Percentiles rank a stretch among this genome's conserved stretches.
Evolutionary conservation across 2,329 filamentous ascomycete genomes (phyloP).

Genomic region (Paecilomyces variotii): DNA sequence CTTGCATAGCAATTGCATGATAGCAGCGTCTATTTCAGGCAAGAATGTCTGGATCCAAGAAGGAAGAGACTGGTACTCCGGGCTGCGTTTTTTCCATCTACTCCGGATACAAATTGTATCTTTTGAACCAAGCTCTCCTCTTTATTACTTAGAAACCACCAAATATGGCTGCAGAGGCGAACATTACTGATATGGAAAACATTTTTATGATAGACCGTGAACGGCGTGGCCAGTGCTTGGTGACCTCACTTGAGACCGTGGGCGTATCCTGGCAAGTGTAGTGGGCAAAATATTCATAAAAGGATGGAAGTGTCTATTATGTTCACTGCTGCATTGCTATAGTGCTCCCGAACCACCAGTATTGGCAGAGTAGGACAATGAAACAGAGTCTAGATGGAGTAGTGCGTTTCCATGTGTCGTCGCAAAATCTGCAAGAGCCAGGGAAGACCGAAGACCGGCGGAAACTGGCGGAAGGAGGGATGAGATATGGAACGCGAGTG

Average conservation of each 20-base stretch:
- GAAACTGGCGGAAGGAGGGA: neutral
- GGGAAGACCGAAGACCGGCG: neutral
- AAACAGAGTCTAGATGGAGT: neutral
- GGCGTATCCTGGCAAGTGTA: neutral
- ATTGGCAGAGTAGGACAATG: neutral
- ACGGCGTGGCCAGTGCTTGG: neutral
- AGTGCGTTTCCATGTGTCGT: neutral
- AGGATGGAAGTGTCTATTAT: neutral
- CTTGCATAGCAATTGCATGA: too few relatives aligned
- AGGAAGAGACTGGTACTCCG: too few relatives aligned
- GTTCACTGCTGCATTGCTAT: neutral
- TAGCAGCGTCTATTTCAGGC: too few relatives aligned
- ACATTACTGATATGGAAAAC: neutral
- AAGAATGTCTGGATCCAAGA: too few relatives aligned
- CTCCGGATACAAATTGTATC: too few relatives aligned
- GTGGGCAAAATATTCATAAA: neutral
- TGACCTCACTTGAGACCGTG: neutral
- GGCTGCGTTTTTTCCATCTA: too few relatives aligned
- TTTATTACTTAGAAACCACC: neutral
- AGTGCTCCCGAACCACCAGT: neutral
- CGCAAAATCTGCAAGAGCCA: neutral
- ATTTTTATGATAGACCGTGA: neutral
- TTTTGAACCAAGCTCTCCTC: too few relatives aligned
- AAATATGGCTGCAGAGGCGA: neutral
- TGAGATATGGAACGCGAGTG: slow-evolving; percentile 18